These are phyloP conservation scores for Theobroma grandiflorum DNA, from an alignment of 441 rosid genomes.

Conservation along the genomic window DNA sequence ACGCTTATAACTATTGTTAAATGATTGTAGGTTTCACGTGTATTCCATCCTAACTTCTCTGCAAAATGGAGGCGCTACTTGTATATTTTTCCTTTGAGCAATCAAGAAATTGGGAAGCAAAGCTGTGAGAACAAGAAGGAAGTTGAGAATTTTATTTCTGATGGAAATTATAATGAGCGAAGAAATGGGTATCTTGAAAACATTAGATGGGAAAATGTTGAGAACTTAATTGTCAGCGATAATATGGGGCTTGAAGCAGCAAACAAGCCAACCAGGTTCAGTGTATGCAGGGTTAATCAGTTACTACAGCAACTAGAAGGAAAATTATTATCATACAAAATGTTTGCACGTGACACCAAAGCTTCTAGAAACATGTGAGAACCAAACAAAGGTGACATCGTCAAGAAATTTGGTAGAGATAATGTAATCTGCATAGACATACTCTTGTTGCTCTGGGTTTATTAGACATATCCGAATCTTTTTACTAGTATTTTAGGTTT, in stretches of 20 bases:
- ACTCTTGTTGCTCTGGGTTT: not conserved
- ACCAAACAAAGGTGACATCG: not conserved
- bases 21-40: slow-evolving; percentile 76
- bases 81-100: slow-evolving; percentile 83
- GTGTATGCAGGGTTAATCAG: slow-evolving; percentile 71
- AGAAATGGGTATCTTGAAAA: slow-evolving; percentile 44
- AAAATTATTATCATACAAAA: slow-evolving; percentile 79
- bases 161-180: slow-evolving; percentile 31
- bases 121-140: slow-evolving; percentile 39
- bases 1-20: slow-evolving; percentile 11
- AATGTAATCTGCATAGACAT: not conserved
- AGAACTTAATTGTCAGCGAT: slow-evolving; percentile 35
- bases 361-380: slow-evolving; percentile 94
- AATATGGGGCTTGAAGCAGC: slow-evolving; percentile 47
- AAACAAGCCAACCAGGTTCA: slow-evolving; percentile 60
- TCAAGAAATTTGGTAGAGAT: slow-evolving; percentile 10
- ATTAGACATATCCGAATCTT: not conserved
- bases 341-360: slow-evolving; percentile 96
- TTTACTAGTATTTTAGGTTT: slow-evolving; percentile 2
- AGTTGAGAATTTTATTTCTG: slow-evolving; percentile 34
- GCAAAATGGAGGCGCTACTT: slow-evolving; percentile 98
- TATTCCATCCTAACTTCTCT: slow-evolving; percentile 94
- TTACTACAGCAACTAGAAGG: slow-evolving; percentile 87
- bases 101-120: slow-evolving; percentile 51
- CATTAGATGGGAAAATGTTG: slow-evolving; percentile 37